Percentiles rank a stretch among this genome's conserved stretches.
Conservation (phyloP, 169 alveolate species). For the Perkinsus olseni region DNA sequence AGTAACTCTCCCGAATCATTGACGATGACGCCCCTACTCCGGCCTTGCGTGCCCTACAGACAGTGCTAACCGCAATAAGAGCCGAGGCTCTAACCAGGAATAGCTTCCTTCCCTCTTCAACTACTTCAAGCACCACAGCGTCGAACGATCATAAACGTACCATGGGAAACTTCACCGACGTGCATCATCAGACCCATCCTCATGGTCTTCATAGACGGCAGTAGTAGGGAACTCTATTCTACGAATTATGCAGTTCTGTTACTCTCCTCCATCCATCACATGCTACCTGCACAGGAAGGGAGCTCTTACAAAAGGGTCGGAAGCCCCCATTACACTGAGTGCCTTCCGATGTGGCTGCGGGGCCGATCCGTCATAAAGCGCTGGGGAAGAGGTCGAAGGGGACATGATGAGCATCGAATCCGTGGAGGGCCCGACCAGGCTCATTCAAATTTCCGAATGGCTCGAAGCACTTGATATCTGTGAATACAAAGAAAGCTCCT, state of each 20-base stretch:
- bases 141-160: not conserved
- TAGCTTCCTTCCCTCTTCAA: too few relatives aligned
- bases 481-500: too few relatives aligned
- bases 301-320: too few relatives aligned
- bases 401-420: not conserved
- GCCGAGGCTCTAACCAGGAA: too few relatives aligned
- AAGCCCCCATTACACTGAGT: too few relatives aligned
- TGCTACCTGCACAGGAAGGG: not conserved
- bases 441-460: not conserved
- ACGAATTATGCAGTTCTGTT: not conserved
- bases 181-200: not conserved
- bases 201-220: not conserved
- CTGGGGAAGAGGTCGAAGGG: not conserved
- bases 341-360: too few relatives aligned
- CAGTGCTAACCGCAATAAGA: too few relatives aligned
- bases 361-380: too few relatives aligned
- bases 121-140: too few relatives aligned
- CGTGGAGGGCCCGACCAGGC: not conserved
- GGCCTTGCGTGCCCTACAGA: too few relatives aligned
- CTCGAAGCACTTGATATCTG: not conserved
- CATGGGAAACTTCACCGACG: not conserved
- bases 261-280: not conserved
- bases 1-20: too few relatives aligned
- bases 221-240: not conserved
- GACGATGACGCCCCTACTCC: too few relatives aligned